phyloP scores from a whole-genome alignment of 495 filamentous ascomycete species.

The Letharia lupina region DNA sequence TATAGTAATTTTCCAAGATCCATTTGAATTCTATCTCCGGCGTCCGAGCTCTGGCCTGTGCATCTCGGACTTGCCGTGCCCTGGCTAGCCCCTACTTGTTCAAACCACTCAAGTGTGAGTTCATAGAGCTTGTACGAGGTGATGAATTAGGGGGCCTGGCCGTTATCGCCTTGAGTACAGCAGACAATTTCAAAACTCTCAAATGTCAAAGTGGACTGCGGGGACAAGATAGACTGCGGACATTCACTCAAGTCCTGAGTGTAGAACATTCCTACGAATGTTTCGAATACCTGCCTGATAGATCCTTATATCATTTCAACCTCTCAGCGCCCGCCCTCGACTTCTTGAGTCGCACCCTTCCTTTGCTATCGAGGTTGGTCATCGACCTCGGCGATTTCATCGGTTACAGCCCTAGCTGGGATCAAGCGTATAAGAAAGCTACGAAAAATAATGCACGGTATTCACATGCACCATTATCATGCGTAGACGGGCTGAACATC shows the following conservation, averaged over 20 bases:
- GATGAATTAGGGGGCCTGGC: not conserved
- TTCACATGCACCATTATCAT: not conserved
- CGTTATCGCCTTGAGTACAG: not conserved
- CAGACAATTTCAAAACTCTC: conserved; percentile 1
- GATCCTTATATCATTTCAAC: not conserved
- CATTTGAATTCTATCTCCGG: conserved; percentile 5
- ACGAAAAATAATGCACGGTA: not conserved
- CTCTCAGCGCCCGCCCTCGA: conserved; percentile 1
- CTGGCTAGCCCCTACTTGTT: conserved; percentile 11
- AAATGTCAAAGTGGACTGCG: not conserved
- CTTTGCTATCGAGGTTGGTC: not conserved
- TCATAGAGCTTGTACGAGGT: not conserved
- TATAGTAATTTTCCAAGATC: not conserved
- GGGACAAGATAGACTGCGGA: not conserved
- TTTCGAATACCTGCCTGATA: not conserved
- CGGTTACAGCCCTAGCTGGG: conserved; percentile 6
- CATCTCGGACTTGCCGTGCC: conserved; percentile 10
- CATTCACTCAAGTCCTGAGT: not conserved
- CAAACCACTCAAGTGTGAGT: not conserved
- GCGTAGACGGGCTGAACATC: not conserved
- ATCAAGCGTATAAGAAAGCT: not conserved
- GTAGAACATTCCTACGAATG: not conserved
- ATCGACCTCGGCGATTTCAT: not conserved
- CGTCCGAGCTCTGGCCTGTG: conserved; percentile 6
- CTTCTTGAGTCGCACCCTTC: not conserved